phyloP scores from a whole-genome alignment of 2,329 filamentous ascomycete genomes.

The Sporothrix pseudoabietina region DNA sequence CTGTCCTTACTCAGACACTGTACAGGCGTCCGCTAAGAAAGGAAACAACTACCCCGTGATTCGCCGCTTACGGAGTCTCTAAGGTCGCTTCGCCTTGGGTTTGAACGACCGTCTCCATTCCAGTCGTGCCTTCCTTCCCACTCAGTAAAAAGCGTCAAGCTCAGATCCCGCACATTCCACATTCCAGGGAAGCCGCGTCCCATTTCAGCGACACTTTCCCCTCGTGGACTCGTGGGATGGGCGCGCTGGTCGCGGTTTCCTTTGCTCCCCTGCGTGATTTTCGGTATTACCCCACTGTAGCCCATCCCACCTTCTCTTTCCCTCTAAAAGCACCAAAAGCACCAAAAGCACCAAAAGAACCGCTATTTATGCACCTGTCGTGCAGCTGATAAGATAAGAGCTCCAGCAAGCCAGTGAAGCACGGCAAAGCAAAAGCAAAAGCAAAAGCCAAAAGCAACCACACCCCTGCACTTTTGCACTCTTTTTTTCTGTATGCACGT shows the following conservation, averaged over 20 bases:
- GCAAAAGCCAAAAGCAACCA: not conserved
- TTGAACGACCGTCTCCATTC: conserved; percentile 14
- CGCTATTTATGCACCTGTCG: not conserved
- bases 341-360: not conserved
- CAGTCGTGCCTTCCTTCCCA: not conserved
- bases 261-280: conserved; percentile 32
- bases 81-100: not conserved
- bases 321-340: not conserved
- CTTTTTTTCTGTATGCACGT: not conserved
- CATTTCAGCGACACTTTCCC: conserved; percentile 34
- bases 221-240: conserved; percentile 17
- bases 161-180: conserved; percentile 8
- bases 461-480: conserved; percentile 6
- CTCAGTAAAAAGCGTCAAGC: not conserved
- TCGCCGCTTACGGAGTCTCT: conserved; percentile 10
- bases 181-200: conserved; percentile 11
- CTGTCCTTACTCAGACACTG: conserved; percentile 22
- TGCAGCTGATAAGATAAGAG: conserved; percentile 41
- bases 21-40: not conserved
- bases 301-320: conserved; percentile 23
- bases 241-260: not conserved
- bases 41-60: conserved; percentile 1
- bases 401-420: not conserved
- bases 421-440: not conserved
- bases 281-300: conserved; percentile 32